phyloP scores from a whole-genome alignment of 2,329 filamentous ascomycete genomes.

The Aureobasidium sp. region DNA sequence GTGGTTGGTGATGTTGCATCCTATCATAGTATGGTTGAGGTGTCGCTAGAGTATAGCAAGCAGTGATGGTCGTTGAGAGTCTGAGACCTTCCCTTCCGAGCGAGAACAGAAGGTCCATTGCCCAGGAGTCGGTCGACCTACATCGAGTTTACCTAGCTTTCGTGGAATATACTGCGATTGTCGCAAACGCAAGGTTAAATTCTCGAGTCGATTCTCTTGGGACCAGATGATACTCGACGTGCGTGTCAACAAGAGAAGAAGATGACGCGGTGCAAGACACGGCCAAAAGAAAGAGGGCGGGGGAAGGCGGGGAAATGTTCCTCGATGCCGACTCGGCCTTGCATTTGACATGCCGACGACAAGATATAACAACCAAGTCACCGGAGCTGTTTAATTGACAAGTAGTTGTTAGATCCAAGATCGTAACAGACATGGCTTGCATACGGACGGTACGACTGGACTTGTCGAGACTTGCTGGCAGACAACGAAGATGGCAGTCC shows the following conservation, averaged over 20 bases:
- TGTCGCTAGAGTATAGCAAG: background rate
- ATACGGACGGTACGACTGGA: background rate
- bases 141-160: too few relatives aligned
- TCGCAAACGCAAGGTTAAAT: too few relatives aligned
- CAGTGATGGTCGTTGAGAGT: background rate
- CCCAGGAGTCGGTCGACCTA: background rate
- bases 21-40: background rate
- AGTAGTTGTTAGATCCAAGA: too few relatives aligned
- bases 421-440: background rate
- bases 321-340: background rate
- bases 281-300: background rate
- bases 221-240: too few relatives aligned
- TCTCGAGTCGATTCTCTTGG: too few relatives aligned
- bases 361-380: background rate
- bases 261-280: background rate
- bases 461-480: background rate
- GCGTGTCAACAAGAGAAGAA: background rate
- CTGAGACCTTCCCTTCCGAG: slow-evolving; percentile 16
- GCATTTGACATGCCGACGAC: background rate
- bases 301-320: slow-evolving; percentile 2
- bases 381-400: background rate
- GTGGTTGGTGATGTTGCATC: background rate
- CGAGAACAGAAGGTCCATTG: background rate
- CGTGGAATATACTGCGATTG: too few relatives aligned
- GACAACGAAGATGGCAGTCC: slow-evolving; percentile 21